A percentile compares a stretch with the other conserved stretches of the same genome.
phyloP scores from a whole-genome alignment of 2,329 filamentous ascomycete genomes.

The Fusarium papillatum region DNA sequence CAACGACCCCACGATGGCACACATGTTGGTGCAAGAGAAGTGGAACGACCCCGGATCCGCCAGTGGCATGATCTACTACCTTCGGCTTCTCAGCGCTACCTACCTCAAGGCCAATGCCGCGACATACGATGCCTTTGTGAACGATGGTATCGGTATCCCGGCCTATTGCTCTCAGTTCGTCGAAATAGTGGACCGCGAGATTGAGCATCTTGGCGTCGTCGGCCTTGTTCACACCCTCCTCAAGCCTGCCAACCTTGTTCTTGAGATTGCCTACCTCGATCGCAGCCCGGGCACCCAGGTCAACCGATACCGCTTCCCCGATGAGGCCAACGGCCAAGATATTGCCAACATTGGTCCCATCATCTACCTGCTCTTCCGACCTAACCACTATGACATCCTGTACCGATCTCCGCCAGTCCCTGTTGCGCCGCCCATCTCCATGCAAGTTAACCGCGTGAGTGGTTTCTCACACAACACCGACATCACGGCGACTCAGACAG shows the following conservation, averaged over 20 bases:
- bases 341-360: slow-evolving; percentile 60
- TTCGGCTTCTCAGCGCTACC: slow-evolving; percentile 84
- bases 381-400: slow-evolving; percentile 93
- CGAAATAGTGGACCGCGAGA: slow-evolving; percentile 83
- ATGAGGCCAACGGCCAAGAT: slow-evolving; percentile 63
- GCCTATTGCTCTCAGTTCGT: slow-evolving; percentile 80
- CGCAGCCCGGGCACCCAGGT: slow-evolving; percentile 83
- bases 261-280: slow-evolving; percentile 94
- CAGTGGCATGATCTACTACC: slow-evolving; percentile 87
- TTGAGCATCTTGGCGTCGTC: slow-evolving; percentile 89
- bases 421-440: slow-evolving; percentile 45
- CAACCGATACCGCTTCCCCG: slow-evolving; percentile 77
- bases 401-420: slow-evolving; percentile 68
- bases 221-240: slow-evolving; percentile 85
- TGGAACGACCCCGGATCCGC: slow-evolving; percentile 82
- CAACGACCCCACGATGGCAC: slow-evolving; percentile 69
- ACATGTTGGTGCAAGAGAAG: slow-evolving; percentile 67
- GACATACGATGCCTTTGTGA: slow-evolving; percentile 80
- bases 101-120: slow-evolving; percentile 83
- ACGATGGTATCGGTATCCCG: slow-evolving; percentile 70
- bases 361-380: slow-evolving; percentile 75
- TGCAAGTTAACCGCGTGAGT: slow-evolving; percentile 68
- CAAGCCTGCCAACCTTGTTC: slow-evolving; percentile 80
- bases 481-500: slow-evolving; percentile 55
- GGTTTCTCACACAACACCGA: slow-evolving; percentile 60